Base-by-base conservation (phyloP, 805 yeast genomes). In the Ogataea pignaliae region DNA sequence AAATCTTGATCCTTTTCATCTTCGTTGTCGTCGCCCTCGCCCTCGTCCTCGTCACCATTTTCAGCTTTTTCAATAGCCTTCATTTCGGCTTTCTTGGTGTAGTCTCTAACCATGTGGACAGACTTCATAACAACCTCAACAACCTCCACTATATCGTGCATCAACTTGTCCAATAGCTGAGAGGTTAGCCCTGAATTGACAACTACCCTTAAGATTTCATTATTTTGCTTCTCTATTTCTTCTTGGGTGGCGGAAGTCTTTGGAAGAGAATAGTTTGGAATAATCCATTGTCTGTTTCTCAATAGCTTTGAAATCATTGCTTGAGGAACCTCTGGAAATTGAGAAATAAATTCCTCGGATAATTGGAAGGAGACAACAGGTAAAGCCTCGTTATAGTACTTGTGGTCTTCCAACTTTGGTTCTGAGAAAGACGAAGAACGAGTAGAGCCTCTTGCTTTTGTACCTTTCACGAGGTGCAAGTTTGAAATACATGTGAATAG, bases 281-380 rank as follows among this genome's bases (percentile, higher is more conserved):
- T 73, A 61, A 90, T 90, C 79, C 85, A 89, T 12, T 95, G 95
- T 55, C 81, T 79, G 61, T 75, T 78, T 62, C 97, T 78, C 56
- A 89, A 69, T 62, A 88, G 60, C 12, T 81, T 71, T 0, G 96
- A 83, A 26, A 89, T 64, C 46, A 86, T 72, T 14, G 83, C 73
- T 65, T 90, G 97, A 10, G 95, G 96, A 44, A 89, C 76, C 63
- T 81, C 88, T 3, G 96, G 93, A 61, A 81, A 86, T 35, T 72
- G 60, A 36, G 73, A 59, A 35, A 66, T 60, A 61, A 89, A 78
- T 33, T 71, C 70, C 41, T 79, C 69, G 2, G 86, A 75, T 53
- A 89, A 77, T 59, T 79, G 79, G 74, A 88, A 89, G 0, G 97
- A 85, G 36, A 88, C 96, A 30, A 89, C 93, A 3, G 97, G 97